phyloP scores from a whole-genome alignment of 371 early-diverging fungal genomes.

The Mortierella sp. region DNA sequence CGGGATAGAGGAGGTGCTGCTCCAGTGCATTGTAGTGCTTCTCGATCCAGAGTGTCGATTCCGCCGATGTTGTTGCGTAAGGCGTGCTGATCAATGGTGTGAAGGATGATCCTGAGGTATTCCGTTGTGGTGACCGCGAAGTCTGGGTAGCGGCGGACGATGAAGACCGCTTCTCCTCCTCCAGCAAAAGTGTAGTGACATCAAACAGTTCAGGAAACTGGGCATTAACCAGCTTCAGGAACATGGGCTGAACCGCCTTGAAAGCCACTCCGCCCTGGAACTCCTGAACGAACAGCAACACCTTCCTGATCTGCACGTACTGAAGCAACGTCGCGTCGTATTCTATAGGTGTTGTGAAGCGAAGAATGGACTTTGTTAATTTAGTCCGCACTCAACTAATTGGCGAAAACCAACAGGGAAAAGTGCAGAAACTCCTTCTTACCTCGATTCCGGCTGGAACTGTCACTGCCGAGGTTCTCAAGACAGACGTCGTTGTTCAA shows the following conservation, averaged over 20 bases:
- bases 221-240: slow-evolving; percentile 46
- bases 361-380: neutral
- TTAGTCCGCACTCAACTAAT: neutral
- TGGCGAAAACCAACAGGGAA: neutral
- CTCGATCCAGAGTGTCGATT: neutral
- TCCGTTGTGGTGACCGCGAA: neutral
- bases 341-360: slow-evolving; percentile 19
- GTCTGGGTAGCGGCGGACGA: neutral
- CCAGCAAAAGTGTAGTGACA: slow-evolving; percentile 49
- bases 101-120: neutral
- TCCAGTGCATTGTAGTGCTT: slow-evolving; percentile 23
- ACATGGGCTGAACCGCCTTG: slow-evolving; percentile 52
- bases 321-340: slow-evolving; percentile 36
- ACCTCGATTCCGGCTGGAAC: slow-evolving; percentile 32
- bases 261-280: slow-evolving; percentile 47
- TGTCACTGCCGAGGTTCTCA: slow-evolving; percentile 28
- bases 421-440: too few species aligned
- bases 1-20: slow-evolving; percentile 33
- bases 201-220: slow-evolving; percentile 57
- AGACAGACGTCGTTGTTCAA: slow-evolving; percentile 47
- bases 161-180: slow-evolving; percentile 29
- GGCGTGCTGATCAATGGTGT: neutral
- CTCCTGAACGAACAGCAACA: slow-evolving; percentile 41
- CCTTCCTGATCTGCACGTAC: slow-evolving; percentile 49
- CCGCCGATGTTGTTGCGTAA: neutral